Base-by-base conservation (phyloP, 345 rosid genomes). In the Eucalyptus polybractea region DNA sequence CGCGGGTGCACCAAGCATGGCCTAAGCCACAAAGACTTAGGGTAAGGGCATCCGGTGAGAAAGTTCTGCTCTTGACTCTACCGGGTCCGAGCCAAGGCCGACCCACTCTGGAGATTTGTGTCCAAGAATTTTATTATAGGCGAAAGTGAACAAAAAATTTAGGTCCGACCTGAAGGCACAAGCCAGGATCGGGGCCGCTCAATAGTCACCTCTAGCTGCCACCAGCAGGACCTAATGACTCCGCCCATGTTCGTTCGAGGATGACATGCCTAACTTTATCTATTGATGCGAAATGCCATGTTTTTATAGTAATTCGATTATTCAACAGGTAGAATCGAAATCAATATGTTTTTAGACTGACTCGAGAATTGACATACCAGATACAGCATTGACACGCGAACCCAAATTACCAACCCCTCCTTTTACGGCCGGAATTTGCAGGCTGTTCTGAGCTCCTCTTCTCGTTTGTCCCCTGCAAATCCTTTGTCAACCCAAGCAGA, bases 401-500 rank as follows among this genome's bases (percentile, higher is more conserved):
- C 15, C 29, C 69, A 27, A 60, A 60, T 60, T 25, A 12, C 31
- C 69, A 60, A 60, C 31, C 69, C 69, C 6, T 27, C 58, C 58
- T 19, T 53, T 53, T 53, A 53, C 58, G 25, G 92, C 25, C 90
- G 93, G 85, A 94, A 93, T 72, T 93, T 92, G 92, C 94, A 93
- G 86, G 90, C 85, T 80, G 90, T 91, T 90, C 92, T 93, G 90
- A 93, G 94, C 88, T 94, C 94, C 86, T 89, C 92, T 1, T 91
- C 87, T 9, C 92, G 91, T 90, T 92, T 89, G 33, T 92, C 93
- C 4, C 91, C 92, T 9, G 94, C 91, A 10, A 92, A 60, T 90
- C 93, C 93, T 56, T 89, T 89, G 86, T 90, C 94, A 42, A 92
- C 92, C 94, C 95, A 94, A 12, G 92, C 92, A n/a, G 95, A 92